Base-by-base conservation (phyloP, 2,329 filamentous ascomycete genomes). In the Ascochyta koolunga region DNA sequence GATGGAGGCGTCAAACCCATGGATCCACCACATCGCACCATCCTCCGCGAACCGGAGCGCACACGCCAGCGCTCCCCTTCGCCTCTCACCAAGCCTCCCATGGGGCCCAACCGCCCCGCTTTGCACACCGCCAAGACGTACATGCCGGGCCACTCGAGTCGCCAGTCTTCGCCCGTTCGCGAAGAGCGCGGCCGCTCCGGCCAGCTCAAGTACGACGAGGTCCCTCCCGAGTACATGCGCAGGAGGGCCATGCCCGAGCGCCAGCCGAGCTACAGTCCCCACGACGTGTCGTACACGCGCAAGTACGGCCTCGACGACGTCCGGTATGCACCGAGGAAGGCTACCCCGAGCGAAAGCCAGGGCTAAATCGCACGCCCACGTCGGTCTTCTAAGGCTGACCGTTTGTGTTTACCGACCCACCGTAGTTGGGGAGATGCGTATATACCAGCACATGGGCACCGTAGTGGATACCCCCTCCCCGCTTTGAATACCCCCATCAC, bases 301-400 rank as follows among this genome's bases (percentile, higher is more conserved):
- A 68, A 66, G 41, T 61, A 65, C 22, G 69, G 69, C 1, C 68
- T 70, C 10, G 75, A 78, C 21, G 73, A 78, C 42, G 63, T 79
- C 35, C 69, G 64, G 9, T 74, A 63, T 60, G 64, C 64, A 22
- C 60, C 65, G 0, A 53, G 58, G 67, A 67, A 10, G 48, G 57
- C 29, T 67, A 68, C 19, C 60, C 54, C 32, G 37, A 59, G n/a
- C 56, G 47, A 36, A 72, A 68, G 56, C 70, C 70, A 27, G 40
- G 24, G 13, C 43, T 73, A 6, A 48, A 61, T 13, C 64, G 68
- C 42, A 60, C 60, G 21, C 60, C 65, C 18, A 71, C 69, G n/a
- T 68, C 59, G 51, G 69, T 65, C 31, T 72, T 70, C 52, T 73
- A 67, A 31, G 46, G 39, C 25, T 37, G 19, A 43, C n/a, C n/a